phyloP scores from a whole-genome alignment of 2,329 filamentous ascomycete genomes.

The Ophiostoma pallidulum region DNA sequence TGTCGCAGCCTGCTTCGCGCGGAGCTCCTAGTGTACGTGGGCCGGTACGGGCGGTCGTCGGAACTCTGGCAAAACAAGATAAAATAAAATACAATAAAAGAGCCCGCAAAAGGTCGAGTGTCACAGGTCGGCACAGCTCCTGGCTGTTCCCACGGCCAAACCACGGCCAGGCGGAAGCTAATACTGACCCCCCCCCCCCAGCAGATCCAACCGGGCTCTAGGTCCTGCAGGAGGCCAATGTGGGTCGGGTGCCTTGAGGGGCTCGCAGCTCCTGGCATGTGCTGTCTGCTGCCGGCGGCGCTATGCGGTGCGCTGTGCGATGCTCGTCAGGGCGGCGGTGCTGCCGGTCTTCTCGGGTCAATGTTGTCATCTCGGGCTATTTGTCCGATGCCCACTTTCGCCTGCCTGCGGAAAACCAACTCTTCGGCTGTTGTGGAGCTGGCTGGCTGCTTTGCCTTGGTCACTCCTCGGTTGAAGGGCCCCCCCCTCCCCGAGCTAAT shows the following conservation, averaged over 20 bases:
- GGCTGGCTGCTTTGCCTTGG: conserved; percentile 3
- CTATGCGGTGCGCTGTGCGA: too few relatives aligned
- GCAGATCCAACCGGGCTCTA: not conserved
- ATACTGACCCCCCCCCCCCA: not conserved
- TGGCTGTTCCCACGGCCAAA: not conserved
- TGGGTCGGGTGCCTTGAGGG: not conserved
- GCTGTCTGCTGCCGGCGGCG: too few relatives aligned
- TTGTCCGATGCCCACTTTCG: too few relatives aligned
- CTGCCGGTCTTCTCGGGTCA: conserved; percentile 8
- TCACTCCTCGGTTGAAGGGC: conserved; percentile 9
- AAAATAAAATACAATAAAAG: not conserved
- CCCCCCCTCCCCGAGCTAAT: too few relatives aligned
- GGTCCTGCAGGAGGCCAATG: not conserved
- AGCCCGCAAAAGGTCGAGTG: not conserved
- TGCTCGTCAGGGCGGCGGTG: too few relatives aligned
- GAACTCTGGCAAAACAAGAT: too few relatives aligned
- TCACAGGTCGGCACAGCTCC: conserved; percentile 2
- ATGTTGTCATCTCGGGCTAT: conserved; percentile 9
- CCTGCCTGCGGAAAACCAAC: too few relatives aligned
- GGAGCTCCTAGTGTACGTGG: too few relatives aligned
- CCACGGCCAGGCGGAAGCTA: conserved; percentile 12
- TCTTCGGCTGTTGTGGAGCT: conserved; percentile 9
- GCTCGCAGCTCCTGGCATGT: too few relatives aligned
- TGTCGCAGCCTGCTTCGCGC: too few relatives aligned
- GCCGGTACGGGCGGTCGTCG: too few relatives aligned